Conservation (phyloP, 148 eudicot genomes). For the Tetragonia tetragonoides region DNA sequence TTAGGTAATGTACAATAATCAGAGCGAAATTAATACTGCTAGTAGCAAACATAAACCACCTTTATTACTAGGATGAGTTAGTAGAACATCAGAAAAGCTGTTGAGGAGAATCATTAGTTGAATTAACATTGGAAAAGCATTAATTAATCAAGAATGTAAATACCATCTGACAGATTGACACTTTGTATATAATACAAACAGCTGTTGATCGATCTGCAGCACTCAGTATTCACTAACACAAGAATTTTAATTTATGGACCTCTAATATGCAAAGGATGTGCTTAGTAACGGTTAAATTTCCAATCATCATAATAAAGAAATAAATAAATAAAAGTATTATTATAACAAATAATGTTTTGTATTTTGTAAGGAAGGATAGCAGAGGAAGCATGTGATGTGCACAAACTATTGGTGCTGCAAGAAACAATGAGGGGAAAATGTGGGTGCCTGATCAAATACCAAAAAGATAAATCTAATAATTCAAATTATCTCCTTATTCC, state of each 20-base stretch:
- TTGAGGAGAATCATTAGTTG: background rate
- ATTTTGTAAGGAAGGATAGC: background rate
- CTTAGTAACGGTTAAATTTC: constrained; percentile 2
- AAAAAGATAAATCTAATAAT: background rate
- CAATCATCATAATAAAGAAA: background rate
- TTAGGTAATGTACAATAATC: no score
- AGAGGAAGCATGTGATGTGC: constrained; percentile 7
- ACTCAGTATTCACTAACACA: background rate
- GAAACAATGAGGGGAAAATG: background rate
- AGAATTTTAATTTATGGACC: background rate
- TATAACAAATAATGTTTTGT: no score
- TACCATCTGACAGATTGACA: background rate
- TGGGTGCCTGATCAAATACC: constrained; percentile 3
- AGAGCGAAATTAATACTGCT: background rate
- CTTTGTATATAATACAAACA: background rate
- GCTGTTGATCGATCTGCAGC: constrained; percentile 8
- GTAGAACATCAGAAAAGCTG: no score
- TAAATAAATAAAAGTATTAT: no score
- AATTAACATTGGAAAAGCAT: background rate
- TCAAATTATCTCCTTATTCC: background rate
- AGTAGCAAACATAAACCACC: background rate
- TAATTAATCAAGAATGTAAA: no score
- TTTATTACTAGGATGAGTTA: no score
- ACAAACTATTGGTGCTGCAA: background rate
- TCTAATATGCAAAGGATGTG: background rate